Conservation (phyloP, 805 yeast species). For the Nakazawaea sp. region DNA sequence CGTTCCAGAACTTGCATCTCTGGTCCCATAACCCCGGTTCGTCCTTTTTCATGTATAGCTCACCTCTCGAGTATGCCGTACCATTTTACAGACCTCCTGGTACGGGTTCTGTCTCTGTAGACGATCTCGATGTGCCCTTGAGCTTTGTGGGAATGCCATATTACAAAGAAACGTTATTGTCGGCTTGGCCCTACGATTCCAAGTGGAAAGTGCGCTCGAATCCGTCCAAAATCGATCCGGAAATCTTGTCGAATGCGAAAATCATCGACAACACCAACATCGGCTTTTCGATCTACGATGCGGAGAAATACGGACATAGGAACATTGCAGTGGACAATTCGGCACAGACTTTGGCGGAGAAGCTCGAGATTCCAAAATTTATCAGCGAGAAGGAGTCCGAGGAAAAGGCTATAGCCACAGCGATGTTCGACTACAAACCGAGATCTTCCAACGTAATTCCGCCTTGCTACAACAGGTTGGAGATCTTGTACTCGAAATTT, state of each 20-base stretch:
- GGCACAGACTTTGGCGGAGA: constrained; percentile 26
- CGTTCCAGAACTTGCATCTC: constrained; percentile 50
- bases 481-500: constrained; percentile 77
- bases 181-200: constrained; percentile 69
- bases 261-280: constrained; percentile 26
- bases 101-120: constrained; percentile 24
- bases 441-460: constrained; percentile 42
- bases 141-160: constrained; percentile 81
- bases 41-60: constrained; percentile 29
- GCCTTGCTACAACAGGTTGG: constrained; percentile 66
- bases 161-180: constrained; percentile 67
- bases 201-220: constrained; percentile 56
- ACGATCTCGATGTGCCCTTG: constrained; percentile 48
- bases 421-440: constrained; percentile 24
- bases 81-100: constrained; percentile 22
- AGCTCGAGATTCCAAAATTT: constrained; percentile 40
- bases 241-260: constrained; percentile 31
- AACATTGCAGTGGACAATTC: constrained; percentile 34
- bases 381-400: constrained; percentile 47
- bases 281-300: constrained; percentile 46
- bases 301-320: constrained; percentile 48
- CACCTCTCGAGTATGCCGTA: constrained; percentile 53
- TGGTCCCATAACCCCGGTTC: constrained; percentile 53
- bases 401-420: constrained; percentile 9
- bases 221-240: constrained; percentile 46